Percentiles rank a stretch among this genome's conserved stretches.
Evolutionary conservation across 495 filamentous ascomycete species (phyloP).

Genomic region (Diplogelasinospora grovesii): DNA sequence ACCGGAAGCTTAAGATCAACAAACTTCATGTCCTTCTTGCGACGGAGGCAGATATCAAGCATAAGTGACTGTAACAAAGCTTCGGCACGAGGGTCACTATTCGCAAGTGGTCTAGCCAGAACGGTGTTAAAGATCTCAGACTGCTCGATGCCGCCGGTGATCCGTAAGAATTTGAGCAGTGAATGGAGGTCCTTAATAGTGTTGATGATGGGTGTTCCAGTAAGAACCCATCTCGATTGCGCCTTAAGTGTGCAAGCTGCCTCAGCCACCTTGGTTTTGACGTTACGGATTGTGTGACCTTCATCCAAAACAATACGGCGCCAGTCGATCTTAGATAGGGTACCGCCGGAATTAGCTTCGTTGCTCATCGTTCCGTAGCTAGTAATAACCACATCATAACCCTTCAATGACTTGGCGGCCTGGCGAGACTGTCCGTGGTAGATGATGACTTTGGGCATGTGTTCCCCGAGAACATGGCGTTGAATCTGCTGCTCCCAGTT

Average conservation of each 20-base stretch:
- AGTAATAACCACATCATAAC: constrained; percentile 73
- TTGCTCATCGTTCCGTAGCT: constrained; percentile 62
- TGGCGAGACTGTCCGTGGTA: constrained; percentile 66
- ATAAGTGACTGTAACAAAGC: constrained; percentile 70
- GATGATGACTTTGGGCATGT: constrained; percentile 57
- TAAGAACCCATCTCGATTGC: constrained; percentile 73
- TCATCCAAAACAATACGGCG: constrained; percentile 81
- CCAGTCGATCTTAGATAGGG: constrained; percentile 66
- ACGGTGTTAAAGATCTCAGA: constrained; percentile 67
- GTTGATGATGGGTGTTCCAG: constrained; percentile 72
- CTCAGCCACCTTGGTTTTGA: constrained; percentile 59
- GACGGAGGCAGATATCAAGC: constrained; percentile 72
- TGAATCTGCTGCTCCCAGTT: constrained; percentile 85
- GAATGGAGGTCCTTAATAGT: constrained; percentile 78
- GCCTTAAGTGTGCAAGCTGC: constrained; percentile 63
- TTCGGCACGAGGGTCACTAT: constrained; percentile 47
- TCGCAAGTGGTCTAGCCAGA: constrained; percentile 63
- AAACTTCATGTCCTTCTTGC: constrained; percentile 86
- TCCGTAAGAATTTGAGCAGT: constrained; percentile 67
- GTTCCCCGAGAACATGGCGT: constrained; percentile 58
- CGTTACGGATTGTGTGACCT: constrained; percentile 80
- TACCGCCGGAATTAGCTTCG: constrained; percentile 31
- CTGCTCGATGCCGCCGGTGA: constrained; percentile 72
- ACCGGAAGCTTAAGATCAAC: constrained; percentile 75
- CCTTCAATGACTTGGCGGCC: constrained; percentile 47